Conservation (phyloP, 805 yeast species). For the Nematodospora valgi region DNA sequence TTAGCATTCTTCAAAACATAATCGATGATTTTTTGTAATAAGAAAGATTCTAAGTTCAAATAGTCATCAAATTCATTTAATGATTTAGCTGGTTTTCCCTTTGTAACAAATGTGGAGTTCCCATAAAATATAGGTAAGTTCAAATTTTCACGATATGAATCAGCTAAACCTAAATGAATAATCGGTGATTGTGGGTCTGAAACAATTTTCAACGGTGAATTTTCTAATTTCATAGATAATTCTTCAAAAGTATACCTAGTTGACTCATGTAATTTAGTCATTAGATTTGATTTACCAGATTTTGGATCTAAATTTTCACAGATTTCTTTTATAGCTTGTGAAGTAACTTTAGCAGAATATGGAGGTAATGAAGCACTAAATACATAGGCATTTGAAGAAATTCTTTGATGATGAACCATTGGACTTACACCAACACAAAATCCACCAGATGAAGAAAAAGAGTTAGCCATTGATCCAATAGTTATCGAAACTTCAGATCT, state of each 20-base stretch:
- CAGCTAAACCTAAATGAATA: conserved; percentile 59
- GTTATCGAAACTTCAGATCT: conserved; percentile 79
- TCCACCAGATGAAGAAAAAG: conserved; percentile 87
- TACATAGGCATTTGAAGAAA: conserved; percentile 85
- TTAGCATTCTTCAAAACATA: conserved; percentile 46
- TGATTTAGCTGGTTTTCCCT: conserved; percentile 43
- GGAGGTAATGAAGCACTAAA: conserved; percentile 96
- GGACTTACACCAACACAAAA: conserved; percentile 83
- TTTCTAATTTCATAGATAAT: conserved; percentile 28
- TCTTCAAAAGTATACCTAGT: conserved; percentile 34
- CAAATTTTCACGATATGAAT: conserved; percentile 41
- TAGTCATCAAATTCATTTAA: conserved; percentile 38
- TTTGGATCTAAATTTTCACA: conserved; percentile 25
- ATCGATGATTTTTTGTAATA: conserved; percentile 68
- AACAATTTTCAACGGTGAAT: conserved; percentile 44
- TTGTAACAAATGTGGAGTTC: conserved; percentile 39
- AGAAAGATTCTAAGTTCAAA: conserved; percentile 52
- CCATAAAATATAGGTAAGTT: conserved; percentile 52
- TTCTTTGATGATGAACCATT: conserved; percentile 89
- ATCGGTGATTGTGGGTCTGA: conserved; percentile 65
- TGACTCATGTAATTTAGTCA: conserved; percentile 38
- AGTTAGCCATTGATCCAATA: conserved; percentile 77
- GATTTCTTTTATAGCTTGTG: conserved; percentile 51
- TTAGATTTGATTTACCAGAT: conserved; percentile 33
- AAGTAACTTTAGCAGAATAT: conserved; percentile 68